These are phyloP conservation scores for Aspergillus haitiensis DNA, from an alignment of 495 filamentous ascomycete genomes.

Conservation along the genomic window DNA sequence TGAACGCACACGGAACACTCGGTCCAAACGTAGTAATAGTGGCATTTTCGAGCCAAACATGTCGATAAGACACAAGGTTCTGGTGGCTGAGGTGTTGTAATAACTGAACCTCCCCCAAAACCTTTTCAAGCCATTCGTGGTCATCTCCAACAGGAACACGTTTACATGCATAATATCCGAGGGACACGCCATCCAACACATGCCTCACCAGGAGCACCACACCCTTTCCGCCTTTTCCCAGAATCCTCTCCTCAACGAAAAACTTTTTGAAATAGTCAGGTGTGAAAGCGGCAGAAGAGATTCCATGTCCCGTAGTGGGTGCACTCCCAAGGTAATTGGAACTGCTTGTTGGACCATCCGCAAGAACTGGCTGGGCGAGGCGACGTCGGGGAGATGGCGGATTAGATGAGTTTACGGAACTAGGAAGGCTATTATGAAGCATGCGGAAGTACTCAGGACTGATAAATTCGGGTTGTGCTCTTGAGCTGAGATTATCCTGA, in stretches of 20 bases:
- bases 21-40: constrained; percentile 82
- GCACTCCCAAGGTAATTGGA: constrained; percentile 52
- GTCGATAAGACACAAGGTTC: constrained; percentile 95
- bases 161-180: constrained; percentile 95
- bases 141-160: constrained; percentile 94
- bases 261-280: constrained; percentile 88
- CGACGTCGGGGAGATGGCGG: constrained; percentile 55
- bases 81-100: constrained; percentile 88
- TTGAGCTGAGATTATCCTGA: constrained; percentile 37
- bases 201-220: constrained; percentile 91
- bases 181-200: constrained; percentile 78
- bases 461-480: constrained; percentile 66
- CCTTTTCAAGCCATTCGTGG: constrained; percentile 92
- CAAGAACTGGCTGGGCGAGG: constrained; percentile 48
- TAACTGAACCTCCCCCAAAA: constrained; percentile 88
- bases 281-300: constrained; percentile 82
- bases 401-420: constrained; percentile 47
- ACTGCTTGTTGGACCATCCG: constrained; percentile 36
- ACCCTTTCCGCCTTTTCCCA: constrained; percentile 90
- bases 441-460: constrained; percentile 92
- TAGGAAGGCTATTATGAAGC: constrained; percentile 65
- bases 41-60: constrained; percentile 94
- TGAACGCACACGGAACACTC: constrained; percentile 91
- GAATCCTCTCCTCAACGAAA: constrained; percentile 81
- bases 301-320: constrained; percentile 58